These are phyloP conservation scores for Whalleya microplaca DNA, from an alignment of 2,329 filamentous ascomycete species.

Conservation along the genomic window DNA sequence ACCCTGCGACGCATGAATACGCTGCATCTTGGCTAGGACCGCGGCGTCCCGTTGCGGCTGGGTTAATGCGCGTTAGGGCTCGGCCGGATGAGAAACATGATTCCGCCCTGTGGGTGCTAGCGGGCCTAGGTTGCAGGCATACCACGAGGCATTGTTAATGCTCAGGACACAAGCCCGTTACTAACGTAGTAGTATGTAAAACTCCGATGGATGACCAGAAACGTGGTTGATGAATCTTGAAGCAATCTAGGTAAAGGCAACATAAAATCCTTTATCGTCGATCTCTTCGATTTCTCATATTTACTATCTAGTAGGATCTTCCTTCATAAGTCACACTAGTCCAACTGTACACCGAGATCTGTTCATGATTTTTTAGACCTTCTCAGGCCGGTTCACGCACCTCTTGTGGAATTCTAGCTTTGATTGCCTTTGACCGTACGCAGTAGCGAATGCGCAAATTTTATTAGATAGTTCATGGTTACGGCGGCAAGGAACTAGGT, in stretches of 20 bases:
- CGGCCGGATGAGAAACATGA: constrained; percentile 5
- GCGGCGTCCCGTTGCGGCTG: constrained; percentile 9
- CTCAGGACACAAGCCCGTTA: constrained; percentile 12
- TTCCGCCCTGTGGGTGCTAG: constrained; percentile 4
- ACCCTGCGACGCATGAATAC: constrained; percentile 14
- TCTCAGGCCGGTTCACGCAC: neutral
- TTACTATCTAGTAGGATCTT: neutral
- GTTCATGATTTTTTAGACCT: neutral
- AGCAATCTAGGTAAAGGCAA: neutral
- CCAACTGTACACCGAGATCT: neutral
- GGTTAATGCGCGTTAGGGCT: constrained; percentile 2
- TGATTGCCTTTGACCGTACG: neutral
- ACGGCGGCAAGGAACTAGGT: constrained; percentile 11
- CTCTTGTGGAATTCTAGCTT: neutral
- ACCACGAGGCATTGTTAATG: constrained; percentile 20
- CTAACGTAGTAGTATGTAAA: constrained; percentile 9
- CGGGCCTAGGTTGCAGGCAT: constrained; percentile 17
- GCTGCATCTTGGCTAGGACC: constrained; percentile 1
- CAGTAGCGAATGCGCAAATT: neutral
- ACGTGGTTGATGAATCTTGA: constrained; percentile 4
- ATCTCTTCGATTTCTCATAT: constrained; percentile 13
- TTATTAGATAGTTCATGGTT: constrained; percentile 15
- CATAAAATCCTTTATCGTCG: constrained; percentile 15
- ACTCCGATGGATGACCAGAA: constrained; percentile 9
- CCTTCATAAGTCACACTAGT: neutral